phyloP scores from a whole-genome alignment of 495 filamentous ascomycete species.

The Glonium stellatum region DNA sequence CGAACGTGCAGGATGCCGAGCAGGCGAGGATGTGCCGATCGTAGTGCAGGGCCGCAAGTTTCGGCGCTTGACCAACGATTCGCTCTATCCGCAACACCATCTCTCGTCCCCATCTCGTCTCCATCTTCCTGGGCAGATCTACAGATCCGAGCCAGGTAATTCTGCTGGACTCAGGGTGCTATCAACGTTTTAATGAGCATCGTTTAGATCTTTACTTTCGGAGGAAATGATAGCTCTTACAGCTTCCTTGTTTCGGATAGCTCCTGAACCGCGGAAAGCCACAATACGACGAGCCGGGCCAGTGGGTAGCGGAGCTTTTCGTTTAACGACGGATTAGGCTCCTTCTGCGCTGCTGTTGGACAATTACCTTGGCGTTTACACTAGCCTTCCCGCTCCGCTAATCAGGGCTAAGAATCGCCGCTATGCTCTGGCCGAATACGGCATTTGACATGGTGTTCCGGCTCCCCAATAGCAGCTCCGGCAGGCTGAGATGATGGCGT shows the following conservation, averaged over 20 bases:
- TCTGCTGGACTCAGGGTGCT: not conserved
- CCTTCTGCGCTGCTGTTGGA: not conserved
- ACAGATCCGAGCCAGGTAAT: not conserved
- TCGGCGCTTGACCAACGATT: not conserved
- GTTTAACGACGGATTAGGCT: not conserved
- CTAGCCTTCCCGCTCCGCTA: not conserved
- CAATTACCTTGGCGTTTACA: not conserved
- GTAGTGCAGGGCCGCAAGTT: not conserved
- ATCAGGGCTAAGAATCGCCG: not conserved
- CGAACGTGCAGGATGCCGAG: not conserved
- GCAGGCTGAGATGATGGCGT: not conserved
- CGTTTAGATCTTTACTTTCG: not conserved
- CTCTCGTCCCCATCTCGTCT: not conserved
- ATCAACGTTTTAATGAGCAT: not conserved
- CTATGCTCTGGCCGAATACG: constrained; percentile 2
- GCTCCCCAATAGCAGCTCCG: constrained; percentile 1
- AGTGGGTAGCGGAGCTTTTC: not conserved
- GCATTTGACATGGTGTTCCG: constrained; percentile 1
- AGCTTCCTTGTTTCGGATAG: not conserved
- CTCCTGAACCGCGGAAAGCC: not conserved
- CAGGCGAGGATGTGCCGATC: not conserved
- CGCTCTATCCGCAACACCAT: not conserved
- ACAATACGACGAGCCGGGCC: not conserved
- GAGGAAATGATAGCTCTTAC: not conserved
- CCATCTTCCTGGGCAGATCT: not conserved